Conservation (phyloP, 257 asterid genomes). For the Jasminum sambac region DNA sequence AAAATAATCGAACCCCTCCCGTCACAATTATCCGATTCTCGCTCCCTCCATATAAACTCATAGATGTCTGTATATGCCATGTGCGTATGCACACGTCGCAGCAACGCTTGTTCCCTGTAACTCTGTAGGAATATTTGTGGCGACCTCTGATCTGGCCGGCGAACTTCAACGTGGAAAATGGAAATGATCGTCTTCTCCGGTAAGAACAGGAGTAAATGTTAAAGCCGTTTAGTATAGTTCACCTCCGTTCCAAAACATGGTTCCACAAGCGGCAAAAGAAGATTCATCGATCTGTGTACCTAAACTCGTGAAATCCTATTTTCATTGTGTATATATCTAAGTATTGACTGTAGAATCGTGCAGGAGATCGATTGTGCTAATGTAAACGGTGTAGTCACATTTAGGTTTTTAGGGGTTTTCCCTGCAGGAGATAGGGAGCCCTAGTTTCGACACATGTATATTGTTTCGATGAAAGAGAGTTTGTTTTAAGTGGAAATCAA, state of each 20-base stretch:
- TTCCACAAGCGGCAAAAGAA: constrained; percentile 53
- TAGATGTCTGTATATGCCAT: neutral
- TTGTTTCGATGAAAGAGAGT: constrained; percentile 2
- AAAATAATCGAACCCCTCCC: neutral
- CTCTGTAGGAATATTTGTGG: constrained; percentile 15
- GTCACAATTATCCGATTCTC: neutral
- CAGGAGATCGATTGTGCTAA: neutral
- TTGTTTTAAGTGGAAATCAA: neutral
- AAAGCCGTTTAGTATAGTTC: constrained; percentile 37
- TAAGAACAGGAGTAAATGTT: constrained; percentile 43
- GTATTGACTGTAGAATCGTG: neutral
- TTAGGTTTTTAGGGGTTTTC: neutral
- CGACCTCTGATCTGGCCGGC: constrained; percentile 37
- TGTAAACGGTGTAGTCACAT: neutral
- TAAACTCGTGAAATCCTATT: constrained; percentile 16
- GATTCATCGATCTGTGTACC: neutral
- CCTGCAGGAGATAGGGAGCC: neutral
- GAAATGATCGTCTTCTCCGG: constrained; percentile 23
- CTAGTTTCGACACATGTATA: neutral
- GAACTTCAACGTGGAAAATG: constrained; percentile 20
- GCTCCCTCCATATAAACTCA: neutral
- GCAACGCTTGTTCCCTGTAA: neutral
- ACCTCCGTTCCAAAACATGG: constrained; percentile 43
- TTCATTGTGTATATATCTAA: neutral
- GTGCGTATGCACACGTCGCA: neutral